phyloP scores from a whole-genome alignment of 139 green algal genomes.

The Desmodesmus armatus region DNA sequence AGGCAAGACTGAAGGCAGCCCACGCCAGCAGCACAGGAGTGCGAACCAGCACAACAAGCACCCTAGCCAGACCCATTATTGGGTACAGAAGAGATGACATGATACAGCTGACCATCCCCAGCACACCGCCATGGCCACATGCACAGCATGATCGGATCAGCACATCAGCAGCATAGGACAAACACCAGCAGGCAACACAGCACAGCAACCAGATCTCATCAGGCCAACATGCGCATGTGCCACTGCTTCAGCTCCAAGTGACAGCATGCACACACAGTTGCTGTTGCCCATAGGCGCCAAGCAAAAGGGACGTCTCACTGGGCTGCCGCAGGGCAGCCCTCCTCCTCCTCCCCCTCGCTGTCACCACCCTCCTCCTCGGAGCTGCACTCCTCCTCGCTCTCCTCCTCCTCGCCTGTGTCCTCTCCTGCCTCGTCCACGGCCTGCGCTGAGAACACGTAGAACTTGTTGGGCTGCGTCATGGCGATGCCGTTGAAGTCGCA shows the following conservation, averaged over 20 bases:
- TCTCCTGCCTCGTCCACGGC: slow-evolving; percentile 43
- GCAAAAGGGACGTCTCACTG: too few species aligned
- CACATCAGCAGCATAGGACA: background rate
- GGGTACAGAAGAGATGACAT: too few species aligned
- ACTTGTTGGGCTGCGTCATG: slow-evolving; percentile 30
- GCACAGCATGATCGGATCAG: background rate
- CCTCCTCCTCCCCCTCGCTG: background rate
- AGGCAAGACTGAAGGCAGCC: background rate
- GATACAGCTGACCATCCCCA: too few species aligned
- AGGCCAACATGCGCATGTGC: background rate
- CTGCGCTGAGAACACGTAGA: slow-evolving; percentile 47
- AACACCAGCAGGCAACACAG: background rate
- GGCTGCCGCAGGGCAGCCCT: background rate
- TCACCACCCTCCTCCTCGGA: slow-evolving; percentile 5
- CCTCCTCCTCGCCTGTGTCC: background rate
- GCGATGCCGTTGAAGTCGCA: slow-evolving; percentile 87
- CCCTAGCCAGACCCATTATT: too few species aligned
- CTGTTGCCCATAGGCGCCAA: too few species aligned
- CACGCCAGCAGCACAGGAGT: background rate
- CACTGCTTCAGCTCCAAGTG: background rate
- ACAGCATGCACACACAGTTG: background rate
- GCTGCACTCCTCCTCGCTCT: slow-evolving; percentile 22
- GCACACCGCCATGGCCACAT: too few species aligned
- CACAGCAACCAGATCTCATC: background rate
- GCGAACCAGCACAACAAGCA: too few species aligned